A percentile compares a stretch with the other conserved stretches of the same genome.
Conservation (phyloP, 768 basidiomycete species). For the Rhodotorula sphaerocarpa region DNA sequence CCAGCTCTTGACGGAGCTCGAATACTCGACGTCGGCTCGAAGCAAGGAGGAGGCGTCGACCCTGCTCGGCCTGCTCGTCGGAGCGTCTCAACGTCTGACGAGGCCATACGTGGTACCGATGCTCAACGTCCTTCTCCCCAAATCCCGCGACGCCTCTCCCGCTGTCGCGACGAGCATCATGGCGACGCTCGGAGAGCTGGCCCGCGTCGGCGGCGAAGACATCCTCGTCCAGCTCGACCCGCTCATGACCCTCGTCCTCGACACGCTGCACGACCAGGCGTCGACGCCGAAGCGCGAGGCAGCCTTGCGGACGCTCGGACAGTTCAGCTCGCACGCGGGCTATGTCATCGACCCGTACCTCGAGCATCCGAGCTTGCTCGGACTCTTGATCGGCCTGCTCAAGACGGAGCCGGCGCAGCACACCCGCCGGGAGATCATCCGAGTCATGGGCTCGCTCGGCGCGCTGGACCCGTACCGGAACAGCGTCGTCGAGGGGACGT, state of each 20-base stretch:
- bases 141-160: conserved; percentile 75
- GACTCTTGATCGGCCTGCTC: conserved; percentile 71
- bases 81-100: conserved; percentile 84
- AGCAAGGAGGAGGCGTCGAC: conserved; percentile 77
- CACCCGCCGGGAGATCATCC: conserved; percentile 79
- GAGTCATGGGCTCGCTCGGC: conserved; percentile 90
- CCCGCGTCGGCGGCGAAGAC: conserved; percentile 88
- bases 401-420: conserved; percentile 60
- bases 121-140: conserved; percentile 80
- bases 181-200: conserved; percentile 87
- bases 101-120: conserved; percentile 93
- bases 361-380: conserved; percentile 84
- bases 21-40: conserved; percentile 76
- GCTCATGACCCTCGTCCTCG: conserved; percentile 81
- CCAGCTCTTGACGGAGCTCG: conserved; percentile 88
- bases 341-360: conserved; percentile 85
- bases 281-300: conserved; percentile 72
- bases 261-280: conserved; percentile 80
- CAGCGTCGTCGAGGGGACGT: conserved; percentile 55
- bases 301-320: conserved; percentile 85
- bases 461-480: conserved; percentile 92
- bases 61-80: conserved; percentile 76
- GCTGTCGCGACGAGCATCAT: conserved; percentile 85
- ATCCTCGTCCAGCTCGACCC: conserved; percentile 70
- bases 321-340: conserved; percentile 89